Conservation (phyloP, 768 basidiomycete species). For the Lactarius evosmus region DNA sequence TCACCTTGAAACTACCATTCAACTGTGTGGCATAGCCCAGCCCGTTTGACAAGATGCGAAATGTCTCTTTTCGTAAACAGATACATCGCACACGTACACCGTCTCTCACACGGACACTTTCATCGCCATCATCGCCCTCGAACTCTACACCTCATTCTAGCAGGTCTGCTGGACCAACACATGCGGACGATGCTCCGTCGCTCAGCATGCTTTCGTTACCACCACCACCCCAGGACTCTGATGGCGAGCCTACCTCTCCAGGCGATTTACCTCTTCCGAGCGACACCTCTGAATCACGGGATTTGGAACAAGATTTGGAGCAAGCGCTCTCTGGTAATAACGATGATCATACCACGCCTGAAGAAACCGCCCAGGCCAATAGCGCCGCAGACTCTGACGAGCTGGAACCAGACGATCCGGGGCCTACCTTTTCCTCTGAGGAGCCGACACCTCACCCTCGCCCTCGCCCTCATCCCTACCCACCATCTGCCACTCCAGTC, state of each 20-base stretch:
- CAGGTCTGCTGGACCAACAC: conserved; percentile 17
- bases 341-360: conserved; percentile 5
- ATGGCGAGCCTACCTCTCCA: conserved; percentile 14
- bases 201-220: conserved; percentile 22
- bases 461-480: conserved; percentile 17
- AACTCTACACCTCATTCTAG: conserved; percentile 53
- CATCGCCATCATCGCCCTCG: conserved; percentile 54
- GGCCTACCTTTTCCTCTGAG: conserved; percentile 74
- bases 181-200: conserved; percentile 12
- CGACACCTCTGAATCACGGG: conserved; percentile 12
- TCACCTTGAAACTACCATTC: conserved; percentile 3
- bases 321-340: not conserved
- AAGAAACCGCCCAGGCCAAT: not conserved
- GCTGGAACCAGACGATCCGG: conserved; percentile 32
- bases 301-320: conserved; percentile 20
- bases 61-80: conserved; percentile 56
- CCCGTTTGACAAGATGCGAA: conserved; percentile 59
- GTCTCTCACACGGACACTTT: conserved; percentile 61
- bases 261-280: conserved; percentile 18
- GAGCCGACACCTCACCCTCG: conserved; percentile 34
- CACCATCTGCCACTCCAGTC: conserved; percentile 15
- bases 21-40: conserved; percentile 46
- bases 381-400: conserved; percentile 2
- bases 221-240: conserved; percentile 23
- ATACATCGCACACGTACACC: conserved; percentile 57